Percentiles rank a stretch among this genome's conserved stretches.
Conservation (phyloP, 495 filamentous ascomycete genomes). For the Staphylotrichum longicolle region DNA sequence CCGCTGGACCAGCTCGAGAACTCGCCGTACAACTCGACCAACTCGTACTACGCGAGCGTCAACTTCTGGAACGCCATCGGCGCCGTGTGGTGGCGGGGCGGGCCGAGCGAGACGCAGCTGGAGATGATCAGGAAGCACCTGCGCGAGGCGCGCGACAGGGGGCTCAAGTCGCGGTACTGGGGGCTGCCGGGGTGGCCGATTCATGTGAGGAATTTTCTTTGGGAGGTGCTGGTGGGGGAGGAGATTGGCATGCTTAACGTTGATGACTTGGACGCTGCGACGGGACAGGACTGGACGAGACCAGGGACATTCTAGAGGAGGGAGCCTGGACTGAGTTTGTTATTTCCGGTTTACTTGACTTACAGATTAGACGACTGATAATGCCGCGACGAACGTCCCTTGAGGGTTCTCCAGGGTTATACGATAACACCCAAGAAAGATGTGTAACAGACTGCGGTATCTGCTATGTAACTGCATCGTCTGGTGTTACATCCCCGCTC, state of each 20-base stretch:
- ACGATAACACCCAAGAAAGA: too few species aligned
- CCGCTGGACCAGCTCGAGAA: slow-evolving; percentile 48
- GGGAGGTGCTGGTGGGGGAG: slow-evolving; percentile 67
- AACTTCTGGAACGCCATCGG: slow-evolving; percentile 49
- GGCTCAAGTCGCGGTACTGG: slow-evolving; percentile 77
- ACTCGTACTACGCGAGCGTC: slow-evolving; percentile 56
- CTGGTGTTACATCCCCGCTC: background rate
- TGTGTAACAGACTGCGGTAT: too few species aligned
- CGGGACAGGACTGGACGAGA: slow-evolving; percentile 36
- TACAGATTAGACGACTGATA: too few species aligned
- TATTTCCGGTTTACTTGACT: too few species aligned
- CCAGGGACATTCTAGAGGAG: slow-evolving; percentile 14
- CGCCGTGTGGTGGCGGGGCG: slow-evolving; percentile 40
- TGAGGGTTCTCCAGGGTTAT: too few species aligned
- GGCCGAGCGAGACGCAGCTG: slow-evolving; percentile 53
- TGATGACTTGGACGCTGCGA: slow-evolving; percentile 60
- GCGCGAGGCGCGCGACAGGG: slow-evolving; percentile 63
- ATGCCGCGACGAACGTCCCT: too few species aligned
- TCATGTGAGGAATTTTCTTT: slow-evolving; percentile 68
- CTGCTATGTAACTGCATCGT: too few species aligned
- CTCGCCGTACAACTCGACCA: slow-evolving; percentile 43
- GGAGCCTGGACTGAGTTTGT: background rate
- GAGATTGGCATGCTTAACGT: slow-evolving; percentile 74
- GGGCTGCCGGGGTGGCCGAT: slow-evolving; percentile 73
- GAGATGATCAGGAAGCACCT: slow-evolving; percentile 62